These are phyloP conservation scores for Plasmodium inui DNA, from an alignment of 169 alveolate species.

Conservation along the genomic window DNA sequence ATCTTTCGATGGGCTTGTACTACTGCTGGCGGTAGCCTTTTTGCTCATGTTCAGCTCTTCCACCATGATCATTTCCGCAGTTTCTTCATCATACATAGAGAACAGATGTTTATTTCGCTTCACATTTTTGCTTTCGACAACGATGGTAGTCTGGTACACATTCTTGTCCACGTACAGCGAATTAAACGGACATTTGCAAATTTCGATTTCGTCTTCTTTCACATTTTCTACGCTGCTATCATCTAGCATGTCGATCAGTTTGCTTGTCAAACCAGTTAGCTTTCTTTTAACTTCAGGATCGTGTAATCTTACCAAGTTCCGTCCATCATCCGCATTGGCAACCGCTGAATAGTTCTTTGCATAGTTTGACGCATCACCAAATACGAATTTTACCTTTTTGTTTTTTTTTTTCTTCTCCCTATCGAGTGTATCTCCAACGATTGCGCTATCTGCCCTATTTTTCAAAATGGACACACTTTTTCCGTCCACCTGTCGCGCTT, in stretches of 20 bases:
- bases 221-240: constrained; percentile 42
- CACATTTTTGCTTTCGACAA: constrained; percentile 59
- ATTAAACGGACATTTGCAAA: constrained; percentile 66
- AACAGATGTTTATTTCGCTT: constrained; percentile 57
- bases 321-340: not conserved
- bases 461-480: not conserved
- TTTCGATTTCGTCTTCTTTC: constrained; percentile 59
- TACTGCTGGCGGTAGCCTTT: not conserved
- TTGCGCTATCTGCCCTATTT: not conserved
- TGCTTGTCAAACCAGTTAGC: constrained; percentile 17
- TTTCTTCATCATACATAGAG: constrained; percentile 64
- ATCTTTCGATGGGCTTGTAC: constrained; percentile 15
- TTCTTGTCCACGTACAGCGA: constrained; percentile 39
- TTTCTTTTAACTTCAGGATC: constrained; percentile 11
- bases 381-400: not conserved
- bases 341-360: not conserved
- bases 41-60: constrained; percentile 54
- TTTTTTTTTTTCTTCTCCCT: not conserved
- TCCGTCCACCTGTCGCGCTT: not conserved
- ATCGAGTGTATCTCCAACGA: not conserved
- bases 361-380: not conserved
- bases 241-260: constrained; percentile 67
- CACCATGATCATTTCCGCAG: constrained; percentile 71
- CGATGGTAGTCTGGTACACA: constrained; percentile 72
- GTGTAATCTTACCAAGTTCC: not conserved